Evolutionary conservation across 2,329 filamentous ascomycete species (phyloP), one percentile per base, ranked within the genome.

Genomic region (Diaporthe sp.): DNA sequence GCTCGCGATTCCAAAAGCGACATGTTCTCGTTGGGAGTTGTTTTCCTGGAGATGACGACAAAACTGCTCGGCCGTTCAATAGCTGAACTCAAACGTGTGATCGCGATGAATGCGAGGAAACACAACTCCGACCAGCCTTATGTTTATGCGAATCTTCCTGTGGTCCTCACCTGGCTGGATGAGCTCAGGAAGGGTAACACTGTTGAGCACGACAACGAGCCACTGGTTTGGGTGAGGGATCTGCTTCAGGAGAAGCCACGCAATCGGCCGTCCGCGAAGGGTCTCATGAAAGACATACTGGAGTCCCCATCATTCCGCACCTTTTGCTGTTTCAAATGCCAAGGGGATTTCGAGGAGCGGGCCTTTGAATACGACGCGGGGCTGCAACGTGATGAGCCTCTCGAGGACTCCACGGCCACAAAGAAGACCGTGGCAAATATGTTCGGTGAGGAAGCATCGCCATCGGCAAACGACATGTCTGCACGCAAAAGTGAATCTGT

Each of bases 41-140:
- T 77, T 8, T 77, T 77, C 57, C 70, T 77, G 15, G 71, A 75
- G 71, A 77, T 77, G 76, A 77, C 76, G 19, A 77, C 75, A n/a
- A 71, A 45, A n/a, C 69, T 77, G 19, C 75, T 77, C 4, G 74
- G 58, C 13, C 74, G 55, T 30, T 66, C 61, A 22, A 50, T 61
- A 45, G 57, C 35, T 19, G 72, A 77, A 22, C 35, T 77, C 61
- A 60, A 68, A 40, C 42, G 40, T 13, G 60, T n/a, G 10, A 74
- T 77, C 19, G 35, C 30, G 15, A 28, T 35, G 9, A 28, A 72
- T 50, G 73, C 76, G 17, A 38, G 35, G 13, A 73, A 73, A 45
- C 55, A 66, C 33, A 76, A 72, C 30, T 54, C 52, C 4, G 52
- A 50, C 28, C 57, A 50, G 28, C 66, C 75, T 17, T 76, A 74